Conservation (phyloP, 305 asterid genomes). For the Coffea humblotiana region DNA sequence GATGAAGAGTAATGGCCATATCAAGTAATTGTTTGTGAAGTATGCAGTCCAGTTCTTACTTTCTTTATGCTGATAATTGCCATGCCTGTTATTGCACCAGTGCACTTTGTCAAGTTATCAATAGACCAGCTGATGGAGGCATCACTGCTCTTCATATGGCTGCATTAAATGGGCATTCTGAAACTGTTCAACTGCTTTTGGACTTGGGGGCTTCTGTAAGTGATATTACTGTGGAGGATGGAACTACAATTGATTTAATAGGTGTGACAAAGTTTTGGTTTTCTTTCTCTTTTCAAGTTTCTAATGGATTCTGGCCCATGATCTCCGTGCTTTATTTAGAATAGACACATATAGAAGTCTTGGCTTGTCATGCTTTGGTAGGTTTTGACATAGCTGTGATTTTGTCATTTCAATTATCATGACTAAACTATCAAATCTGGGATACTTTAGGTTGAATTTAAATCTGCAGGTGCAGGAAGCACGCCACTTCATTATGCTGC, state of each 20-base stretch:
- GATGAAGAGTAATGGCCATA: constrained; percentile 49
- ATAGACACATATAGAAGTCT: neutral
- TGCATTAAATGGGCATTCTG: constrained; percentile 76
- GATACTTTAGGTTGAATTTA: neutral
- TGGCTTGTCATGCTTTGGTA: neutral
- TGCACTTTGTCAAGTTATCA: constrained; percentile 62
- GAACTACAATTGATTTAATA: constrained; percentile 79
- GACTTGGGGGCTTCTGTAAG: constrained; percentile 78
- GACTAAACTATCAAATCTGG: neutral
- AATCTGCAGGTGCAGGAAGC: constrained; percentile 78
- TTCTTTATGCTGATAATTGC: constrained; percentile 7
- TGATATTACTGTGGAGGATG: constrained; percentile 67
- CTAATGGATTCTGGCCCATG: neutral
- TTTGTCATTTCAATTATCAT: neutral
- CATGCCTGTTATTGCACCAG: constrained; percentile 30
- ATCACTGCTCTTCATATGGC: constrained; percentile 92
- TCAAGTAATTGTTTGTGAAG: neutral
- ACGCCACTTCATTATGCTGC: constrained; percentile 94
- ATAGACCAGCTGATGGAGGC: constrained; percentile 86
- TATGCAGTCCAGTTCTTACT: neutral
- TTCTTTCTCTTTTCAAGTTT: neutral
- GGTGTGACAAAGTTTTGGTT: constrained; percentile 35
- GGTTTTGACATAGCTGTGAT: neutral
- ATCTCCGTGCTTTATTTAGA: neutral
- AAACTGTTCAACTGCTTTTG: constrained; percentile 70